These are phyloP conservation scores for Draba incana DNA, from an alignment of 345 rosid species.

Conservation along the genomic window DNA sequence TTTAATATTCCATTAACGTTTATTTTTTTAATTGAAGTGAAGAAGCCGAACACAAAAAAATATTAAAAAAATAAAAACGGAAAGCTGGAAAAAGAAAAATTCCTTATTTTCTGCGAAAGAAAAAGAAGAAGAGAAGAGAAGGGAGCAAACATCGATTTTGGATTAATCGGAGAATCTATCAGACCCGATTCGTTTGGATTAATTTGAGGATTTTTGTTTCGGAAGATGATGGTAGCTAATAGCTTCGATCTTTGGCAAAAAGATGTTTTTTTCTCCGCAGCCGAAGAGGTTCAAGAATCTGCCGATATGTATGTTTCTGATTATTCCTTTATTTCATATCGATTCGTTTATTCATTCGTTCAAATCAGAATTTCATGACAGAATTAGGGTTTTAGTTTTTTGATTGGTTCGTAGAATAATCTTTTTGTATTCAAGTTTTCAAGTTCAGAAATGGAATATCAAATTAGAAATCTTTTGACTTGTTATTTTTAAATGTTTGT, in stretches of 20 bases:
- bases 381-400: background rate
- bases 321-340: constrained; percentile 2
- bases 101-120: constrained; percentile 30
- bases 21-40: constrained; percentile 7
- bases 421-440: no score
- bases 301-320: constrained; percentile 65
- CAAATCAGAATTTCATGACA: background rate
- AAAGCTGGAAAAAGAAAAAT: constrained; percentile 28
- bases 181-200: background rate
- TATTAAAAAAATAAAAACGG: background rate
- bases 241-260: constrained; percentile 88
- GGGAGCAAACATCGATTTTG: constrained; percentile 11
- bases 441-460: constrained; percentile 9
- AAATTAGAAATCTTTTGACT: background rate
- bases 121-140: constrained; percentile 23
- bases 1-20: constrained; percentile 24
- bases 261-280: constrained; percentile 84
- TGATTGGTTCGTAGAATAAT: no score
- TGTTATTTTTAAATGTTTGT: background rate
- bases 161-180: constrained; percentile 20
- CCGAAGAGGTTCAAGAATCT: constrained; percentile 95
- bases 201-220: no score
- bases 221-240: constrained; percentile 73
- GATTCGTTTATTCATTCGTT: constrained; percentile 1
- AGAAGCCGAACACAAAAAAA: background rate